Conservation (phyloP, 345 rosid species). For the Citrus glauca region DNA sequence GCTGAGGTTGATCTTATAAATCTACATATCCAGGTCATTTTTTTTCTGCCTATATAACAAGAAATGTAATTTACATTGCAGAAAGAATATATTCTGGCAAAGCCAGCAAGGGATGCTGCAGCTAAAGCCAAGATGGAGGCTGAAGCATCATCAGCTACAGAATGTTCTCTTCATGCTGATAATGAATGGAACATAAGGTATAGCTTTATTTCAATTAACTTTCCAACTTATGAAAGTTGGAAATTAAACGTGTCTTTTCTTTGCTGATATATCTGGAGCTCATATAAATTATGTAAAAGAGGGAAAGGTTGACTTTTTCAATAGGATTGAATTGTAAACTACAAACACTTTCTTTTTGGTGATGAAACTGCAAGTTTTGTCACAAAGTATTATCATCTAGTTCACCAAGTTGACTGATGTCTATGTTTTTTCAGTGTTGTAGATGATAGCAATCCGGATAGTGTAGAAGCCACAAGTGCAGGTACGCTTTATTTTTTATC, state of each 20-base stretch:
- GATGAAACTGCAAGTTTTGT: neutral
- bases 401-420: neutral
- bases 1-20: neutral
- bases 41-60: conserved; percentile 4
- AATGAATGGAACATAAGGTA: conserved; percentile 98
- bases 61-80: conserved; percentile 28
- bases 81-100: conserved; percentile 69
- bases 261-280: neutral
- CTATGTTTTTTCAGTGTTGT: conserved; percentile 45
- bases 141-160: conserved; percentile 37
- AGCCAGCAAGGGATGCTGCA: conserved; percentile 87
- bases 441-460: conserved; percentile 49
- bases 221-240: neutral
- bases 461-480: conserved; percentile 45
- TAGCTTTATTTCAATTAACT: neutral
- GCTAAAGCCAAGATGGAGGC: conserved; percentile 89
- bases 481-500: conserved; percentile 33
- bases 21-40: conserved; percentile 9
- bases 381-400: neutral
- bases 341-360: neutral
- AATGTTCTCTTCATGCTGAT: conserved; percentile 71
- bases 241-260: neutral
- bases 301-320: neutral
- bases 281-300: neutral
- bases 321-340: neutral